These are phyloP conservation scores for Pisolithus marmoratus DNA, from an alignment of 768 basidiomycete species.

Conservation along the genomic window DNA sequence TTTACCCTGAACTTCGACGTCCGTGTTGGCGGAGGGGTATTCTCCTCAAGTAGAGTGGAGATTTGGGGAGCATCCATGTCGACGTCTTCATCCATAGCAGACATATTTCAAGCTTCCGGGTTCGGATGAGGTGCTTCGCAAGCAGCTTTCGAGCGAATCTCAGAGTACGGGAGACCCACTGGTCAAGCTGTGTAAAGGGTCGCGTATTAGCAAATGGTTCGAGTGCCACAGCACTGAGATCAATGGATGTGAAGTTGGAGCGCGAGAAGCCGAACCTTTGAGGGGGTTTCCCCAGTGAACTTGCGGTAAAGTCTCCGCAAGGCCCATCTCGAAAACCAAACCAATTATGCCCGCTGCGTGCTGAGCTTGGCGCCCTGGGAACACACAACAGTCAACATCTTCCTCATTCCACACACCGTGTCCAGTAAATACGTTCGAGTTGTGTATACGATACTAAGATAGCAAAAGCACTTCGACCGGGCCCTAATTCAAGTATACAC, in stretches of 20 bases:
- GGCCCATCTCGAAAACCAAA: background rate
- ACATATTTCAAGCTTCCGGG: background rate
- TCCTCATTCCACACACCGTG: background rate
- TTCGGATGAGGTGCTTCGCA: background rate
- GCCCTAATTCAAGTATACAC: background rate
- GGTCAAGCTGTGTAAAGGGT: background rate
- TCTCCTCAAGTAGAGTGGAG: constrained; percentile 70
- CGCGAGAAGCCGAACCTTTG: background rate
- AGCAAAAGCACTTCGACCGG: background rate
- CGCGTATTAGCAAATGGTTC: background rate
- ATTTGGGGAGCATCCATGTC: constrained; percentile 81
- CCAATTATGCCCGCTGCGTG: background rate
- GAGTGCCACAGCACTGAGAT: background rate
- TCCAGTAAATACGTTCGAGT: background rate
- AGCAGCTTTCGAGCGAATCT: background rate
- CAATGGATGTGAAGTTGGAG: background rate
- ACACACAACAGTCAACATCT: background rate
- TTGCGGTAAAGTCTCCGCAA: background rate
- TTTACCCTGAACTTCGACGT: constrained; percentile 44
- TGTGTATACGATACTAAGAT: background rate
- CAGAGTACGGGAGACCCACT: background rate
- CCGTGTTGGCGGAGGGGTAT: constrained; percentile 54
- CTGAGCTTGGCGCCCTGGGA: background rate
- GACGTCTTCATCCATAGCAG: constrained; percentile 36
- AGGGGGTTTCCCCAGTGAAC: background rate